Base-by-base conservation (phyloP, 257 asterid genomes). In the Catharanthus roseus region DNA sequence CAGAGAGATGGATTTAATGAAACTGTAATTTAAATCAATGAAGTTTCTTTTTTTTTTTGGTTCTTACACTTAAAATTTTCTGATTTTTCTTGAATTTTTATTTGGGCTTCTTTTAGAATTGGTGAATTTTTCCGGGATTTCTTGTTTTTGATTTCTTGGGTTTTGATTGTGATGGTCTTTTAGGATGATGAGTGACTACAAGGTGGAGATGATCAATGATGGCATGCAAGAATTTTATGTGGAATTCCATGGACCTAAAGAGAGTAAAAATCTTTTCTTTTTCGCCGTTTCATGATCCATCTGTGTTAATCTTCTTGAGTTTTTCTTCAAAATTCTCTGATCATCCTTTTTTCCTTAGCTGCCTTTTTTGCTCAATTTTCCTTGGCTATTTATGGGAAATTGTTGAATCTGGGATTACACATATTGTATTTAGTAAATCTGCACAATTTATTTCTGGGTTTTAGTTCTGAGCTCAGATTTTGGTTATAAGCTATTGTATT, bases 111-210 rank as follows among this genome's bases (percentile, higher is more conserved):
- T 47, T 13, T 2, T 1, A 13, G 7, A n/a, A n/a, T n/a, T 33
- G 45, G 23, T 19, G 11, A 16, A 26, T 62, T 34, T 24, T 11
- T 5, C 13, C 18, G 38, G 6, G n/a, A n/a, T n/a, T 28, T 33
- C 58, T 80, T 18, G 38, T 18, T 69, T 29, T 26, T 74, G 53
- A 33, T 36, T 67, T 38, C 31, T 6, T 78, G 45, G 74, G n/a
- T 73, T 76, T 66, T 77, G 68, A 45, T 76, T 78, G 77, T 42
- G 62, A 64, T 72, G 67, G 45, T 57, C 28, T n/a, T n/a, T n/a
- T 80, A 92, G 97, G 96, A 85, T 92, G 96, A 89, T 86, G 96
- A 89, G 87, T 75, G 97, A 90, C 77, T 90, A 90, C 74, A 90
- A 92, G 82, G 98, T 92, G 85, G 98, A 92, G 85, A 87, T 79